A percentile compares a stretch with the other conserved stretches of the same genome.
Evolutionary conservation across 805 yeast species (phyloP).

Genomic region (Danielia reshetovae): DNA sequence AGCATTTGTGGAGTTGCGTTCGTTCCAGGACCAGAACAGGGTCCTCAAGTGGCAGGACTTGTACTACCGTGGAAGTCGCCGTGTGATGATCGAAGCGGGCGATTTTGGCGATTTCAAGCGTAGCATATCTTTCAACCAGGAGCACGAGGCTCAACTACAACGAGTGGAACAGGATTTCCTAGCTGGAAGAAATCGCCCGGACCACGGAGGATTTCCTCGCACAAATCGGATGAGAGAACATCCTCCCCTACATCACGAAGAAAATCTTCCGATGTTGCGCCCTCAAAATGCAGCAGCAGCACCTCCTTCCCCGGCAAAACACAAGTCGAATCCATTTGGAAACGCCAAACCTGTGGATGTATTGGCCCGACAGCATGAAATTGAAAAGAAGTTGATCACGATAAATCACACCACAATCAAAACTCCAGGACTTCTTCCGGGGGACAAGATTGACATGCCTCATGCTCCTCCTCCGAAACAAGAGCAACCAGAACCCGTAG

Average conservation of each 20-base stretch:
- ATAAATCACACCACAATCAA: conserved; percentile 32
- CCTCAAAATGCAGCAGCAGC: conserved; percentile 4
- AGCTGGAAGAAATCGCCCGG: conserved; percentile 13
- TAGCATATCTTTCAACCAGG: conserved; percentile 36
- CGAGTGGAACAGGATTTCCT: conserved; percentile 28
- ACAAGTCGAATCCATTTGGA: conserved; percentile 72
- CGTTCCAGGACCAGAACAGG: conserved; percentile 49
- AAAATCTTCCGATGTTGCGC: conserved; percentile 4
- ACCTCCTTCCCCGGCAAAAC: conserved; percentile 14
- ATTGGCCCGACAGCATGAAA: conserved; percentile 56
- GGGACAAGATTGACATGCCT: neutral
- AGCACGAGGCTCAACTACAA: conserved; percentile 28
- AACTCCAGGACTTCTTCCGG: conserved; percentile 17
- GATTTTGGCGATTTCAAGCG: conserved; percentile 38
- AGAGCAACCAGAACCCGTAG: conserved; percentile 7
- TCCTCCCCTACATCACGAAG: neutral
- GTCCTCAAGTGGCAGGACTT: conserved; percentile 64
- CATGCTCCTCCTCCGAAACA: conserved; percentile 7
- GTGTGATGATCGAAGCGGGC: conserved; percentile 37
- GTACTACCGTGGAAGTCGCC: conserved; percentile 39
- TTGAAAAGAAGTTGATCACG: conserved; percentile 40
- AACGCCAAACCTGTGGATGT: conserved; percentile 84
- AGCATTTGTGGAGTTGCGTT: conserved; percentile 58
- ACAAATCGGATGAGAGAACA: too few species aligned
- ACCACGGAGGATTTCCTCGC: neutral